Percentiles rank a stretch among this genome's conserved stretches.
Conservation (phyloP, 805 yeast genomes). For the Martiniozyma abietophila region DNA sequence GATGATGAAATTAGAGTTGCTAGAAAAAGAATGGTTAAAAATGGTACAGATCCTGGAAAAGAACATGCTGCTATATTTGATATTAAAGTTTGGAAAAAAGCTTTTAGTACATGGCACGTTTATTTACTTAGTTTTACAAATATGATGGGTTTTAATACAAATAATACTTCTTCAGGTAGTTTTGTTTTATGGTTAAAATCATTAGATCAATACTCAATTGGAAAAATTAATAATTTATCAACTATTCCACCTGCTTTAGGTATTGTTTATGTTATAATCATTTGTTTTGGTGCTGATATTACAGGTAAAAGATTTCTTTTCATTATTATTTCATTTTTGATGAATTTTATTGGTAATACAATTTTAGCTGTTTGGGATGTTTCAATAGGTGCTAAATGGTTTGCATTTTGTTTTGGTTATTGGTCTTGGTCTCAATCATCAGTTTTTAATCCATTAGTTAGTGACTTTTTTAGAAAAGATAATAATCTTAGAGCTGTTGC, state of each 20-base stretch:
- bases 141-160: slow-evolving; percentile 54
- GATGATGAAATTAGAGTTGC: slow-evolving; percentile 50
- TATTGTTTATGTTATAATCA: slow-evolving; percentile 36
- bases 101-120: slow-evolving; percentile 50
- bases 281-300: slow-evolving; percentile 43
- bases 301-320: slow-evolving; percentile 47
- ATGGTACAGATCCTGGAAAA: slow-evolving; percentile 21
- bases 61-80: slow-evolving; percentile 30
- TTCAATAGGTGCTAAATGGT: slow-evolving; percentile 51
- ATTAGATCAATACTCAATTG: slow-evolving; percentile 33
- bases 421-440: slow-evolving; percentile 59
- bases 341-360: slow-evolving; percentile 46
- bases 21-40: slow-evolving; percentile 31
- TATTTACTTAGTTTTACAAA: slow-evolving; percentile 47
- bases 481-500: slow-evolving; percentile 46
- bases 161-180: slow-evolving; percentile 47
- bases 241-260: slow-evolving; percentile 55
- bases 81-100: slow-evolving; percentile 39
- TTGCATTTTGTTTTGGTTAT: slow-evolving; percentile 50
- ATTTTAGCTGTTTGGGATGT: slow-evolving; percentile 54
- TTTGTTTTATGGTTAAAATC: slow-evolving; percentile 56
- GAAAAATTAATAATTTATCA: slow-evolving; percentile 39
- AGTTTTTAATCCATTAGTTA: slow-evolving; percentile 47
- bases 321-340: slow-evolving; percentile 40
- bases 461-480: slow-evolving; percentile 49